Evolutionary conservation across 2,329 filamentous ascomycete species (phyloP), one percentile per base, ranked within the genome.

Genomic region (Stagonosporopsis vannaccii): DNA sequence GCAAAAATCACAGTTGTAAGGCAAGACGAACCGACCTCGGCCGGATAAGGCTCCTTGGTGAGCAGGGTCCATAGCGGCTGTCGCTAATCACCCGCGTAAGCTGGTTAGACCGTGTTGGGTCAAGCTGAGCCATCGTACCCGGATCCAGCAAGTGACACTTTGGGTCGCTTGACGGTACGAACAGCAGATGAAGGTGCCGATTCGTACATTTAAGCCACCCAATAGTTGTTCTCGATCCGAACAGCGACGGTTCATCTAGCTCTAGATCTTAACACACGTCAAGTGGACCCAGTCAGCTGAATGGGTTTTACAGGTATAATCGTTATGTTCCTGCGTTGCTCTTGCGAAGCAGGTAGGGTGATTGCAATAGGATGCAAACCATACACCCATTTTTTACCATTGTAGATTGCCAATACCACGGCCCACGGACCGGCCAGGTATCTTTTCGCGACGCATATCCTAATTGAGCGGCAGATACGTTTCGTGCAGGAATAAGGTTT

Each of bases 241-340:
- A 28, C 25, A 43, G 37, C 19, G 44, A 39, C 19, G 37, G 37
- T 26, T 32, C 32, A 22, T 13, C 25, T 51, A 51, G 46, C 28
- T 41, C 23, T 23, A 47, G 46, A 51, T 51, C 36, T 46, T 51
- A 42, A 44, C 46, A 56, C 52, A 46, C 23, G 47, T 37, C 45
- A 42, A 28, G 19, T 42, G 42, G 42, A 42, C 36, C 32, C 32
- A 39, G 23, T 47, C 4, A 13, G 11, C 4, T 41, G 43, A 6
- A 20, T 15, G 35, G 32, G 25, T 54, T 19, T 26, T 48, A 23
- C 44, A 43, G 19, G 36, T 26, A 20, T 42, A 30, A 26, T 6
- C 11, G 7, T 17, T 22, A 47, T 22, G 13, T n/a, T 35, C 13
- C 28, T 26, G 44, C n/a, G 25, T 22, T 47, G 30, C 35, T 36